Conservation (phyloP, 2,329 filamentous ascomycete species). For the Trichoderma simmonsii region DNA sequence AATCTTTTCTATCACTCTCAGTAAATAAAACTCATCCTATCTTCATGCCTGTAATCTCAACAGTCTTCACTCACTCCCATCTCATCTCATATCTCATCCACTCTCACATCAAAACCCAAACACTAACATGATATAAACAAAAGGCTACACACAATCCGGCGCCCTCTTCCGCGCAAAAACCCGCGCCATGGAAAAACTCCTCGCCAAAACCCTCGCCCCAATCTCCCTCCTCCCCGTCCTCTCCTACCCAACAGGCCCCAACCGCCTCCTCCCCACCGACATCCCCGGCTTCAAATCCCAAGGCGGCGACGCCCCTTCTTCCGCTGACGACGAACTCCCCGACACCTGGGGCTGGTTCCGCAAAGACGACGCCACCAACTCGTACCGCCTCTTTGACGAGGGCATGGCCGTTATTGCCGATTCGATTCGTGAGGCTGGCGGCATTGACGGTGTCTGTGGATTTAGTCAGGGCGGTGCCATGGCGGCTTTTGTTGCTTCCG, state of each 20-base stretch:
- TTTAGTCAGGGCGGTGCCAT: conserved; percentile 78
- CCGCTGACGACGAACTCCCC: conserved; percentile 40
- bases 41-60: neutral
- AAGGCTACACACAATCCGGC: conserved; percentile 88
- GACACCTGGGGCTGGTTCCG: conserved; percentile 84
- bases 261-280: conserved; percentile 59
- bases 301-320: neutral
- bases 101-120: neutral
- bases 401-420: conserved; percentile 63
- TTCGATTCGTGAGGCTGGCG: conserved; percentile 59
- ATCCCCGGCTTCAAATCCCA: conserved; percentile 63
- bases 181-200: conserved; percentile 76
- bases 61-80: neutral
- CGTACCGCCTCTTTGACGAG: conserved; percentile 67
- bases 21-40: neutral
- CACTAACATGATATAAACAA: neutral
- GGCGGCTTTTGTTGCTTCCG: conserved; percentile 67
- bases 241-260: conserved; percentile 67
- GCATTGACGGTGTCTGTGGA: conserved; percentile 74
- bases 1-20: neutral
- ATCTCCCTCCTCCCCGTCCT: conserved; percentile 53
- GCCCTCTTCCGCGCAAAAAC: conserved; percentile 83
- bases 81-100: neutral
- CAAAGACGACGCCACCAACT: conserved; percentile 59
- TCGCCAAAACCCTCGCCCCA: conserved; percentile 68